Evolutionary conservation across 164 flowering plant genomes (phyloP).

Genomic region (Macadamia integrifolia): DNA sequence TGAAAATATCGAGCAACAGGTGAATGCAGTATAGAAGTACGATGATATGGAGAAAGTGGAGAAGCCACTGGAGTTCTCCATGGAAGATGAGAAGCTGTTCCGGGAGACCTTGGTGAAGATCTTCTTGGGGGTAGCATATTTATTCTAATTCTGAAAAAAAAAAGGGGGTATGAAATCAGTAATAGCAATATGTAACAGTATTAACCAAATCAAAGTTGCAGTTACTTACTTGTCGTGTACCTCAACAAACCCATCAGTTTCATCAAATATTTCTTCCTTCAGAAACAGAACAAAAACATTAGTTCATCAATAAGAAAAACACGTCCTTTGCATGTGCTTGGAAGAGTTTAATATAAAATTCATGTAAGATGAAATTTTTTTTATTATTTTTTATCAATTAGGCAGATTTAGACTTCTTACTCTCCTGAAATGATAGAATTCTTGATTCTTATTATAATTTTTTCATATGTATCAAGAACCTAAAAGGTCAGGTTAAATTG

Average conservation of each 20-base stretch:
- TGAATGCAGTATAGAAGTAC: slow-evolving; percentile 32
- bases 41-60: slow-evolving; percentile 36
- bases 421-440: too few relatives aligned
- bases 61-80: slow-evolving; percentile 30
- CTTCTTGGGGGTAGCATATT: slow-evolving; percentile 18
- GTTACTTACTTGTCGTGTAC: slow-evolving; percentile 47
- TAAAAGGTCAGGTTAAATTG: too few relatives aligned
- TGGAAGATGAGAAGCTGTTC: slow-evolving; percentile 16
- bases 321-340: too few relatives aligned
- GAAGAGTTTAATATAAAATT: background rate
- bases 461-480: too few relatives aligned
- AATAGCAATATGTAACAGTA: background rate
- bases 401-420: too few relatives aligned
- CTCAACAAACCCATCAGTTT: slow-evolving; percentile 61
- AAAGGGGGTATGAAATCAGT: background rate
- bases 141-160: slow-evolving; percentile 25
- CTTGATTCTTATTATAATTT: too few relatives aligned
- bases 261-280: slow-evolving; percentile 66
- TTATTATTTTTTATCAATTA: too few relatives aligned
- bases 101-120: slow-evolving; percentile 28
- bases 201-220: background rate
- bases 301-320: background rate
- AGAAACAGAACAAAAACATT: slow-evolving; percentile 7
- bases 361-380: too few relatives aligned
- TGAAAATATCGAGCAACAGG: slow-evolving; percentile 34